Conservation (phyloP, 495 filamentous ascomycete species). For the Trypethelium eluteriae region DNA sequence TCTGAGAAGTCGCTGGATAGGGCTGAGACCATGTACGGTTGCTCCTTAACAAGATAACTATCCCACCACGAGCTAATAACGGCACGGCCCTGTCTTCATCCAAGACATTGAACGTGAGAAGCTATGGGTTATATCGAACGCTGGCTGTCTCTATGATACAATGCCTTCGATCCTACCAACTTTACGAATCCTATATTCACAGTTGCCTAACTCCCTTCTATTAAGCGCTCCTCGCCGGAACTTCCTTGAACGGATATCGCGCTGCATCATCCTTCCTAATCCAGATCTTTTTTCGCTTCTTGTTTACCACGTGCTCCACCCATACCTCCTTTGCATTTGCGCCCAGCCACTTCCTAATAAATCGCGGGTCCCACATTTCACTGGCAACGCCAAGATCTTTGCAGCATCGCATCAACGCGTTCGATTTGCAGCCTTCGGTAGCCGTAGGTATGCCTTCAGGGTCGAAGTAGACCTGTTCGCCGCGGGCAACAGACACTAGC, state of each 20-base stretch:
- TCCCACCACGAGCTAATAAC: too few species aligned
- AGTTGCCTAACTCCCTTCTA: neutral
- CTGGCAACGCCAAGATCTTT: conserved; percentile 94
- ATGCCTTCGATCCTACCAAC: neutral
- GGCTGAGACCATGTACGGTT: too few species aligned
- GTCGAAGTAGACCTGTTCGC: conserved; percentile 91
- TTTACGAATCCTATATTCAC: neutral
- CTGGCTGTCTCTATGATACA: neutral
- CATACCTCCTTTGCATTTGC: conserved; percentile 67
- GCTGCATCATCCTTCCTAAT: conserved; percentile 75
- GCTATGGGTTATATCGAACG: too few species aligned
- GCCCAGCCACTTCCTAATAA: conserved; percentile 63
- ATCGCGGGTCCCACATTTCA: conserved; percentile 94
- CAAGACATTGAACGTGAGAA: too few species aligned
- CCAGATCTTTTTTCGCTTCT: conserved; percentile 85
- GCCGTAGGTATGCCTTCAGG: conserved; percentile 92
- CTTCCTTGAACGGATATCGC: conserved; percentile 72
- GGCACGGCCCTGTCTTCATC: too few species aligned
- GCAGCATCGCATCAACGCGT: conserved; percentile 92
- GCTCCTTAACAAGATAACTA: too few species aligned
- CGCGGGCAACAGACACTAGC: conserved; percentile 83
- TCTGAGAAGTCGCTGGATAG: too few species aligned
- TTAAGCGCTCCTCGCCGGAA: conserved; percentile 6
- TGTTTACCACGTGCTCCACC: conserved; percentile 73
- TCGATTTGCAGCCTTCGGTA: conserved; percentile 93